Base-by-base conservation (phyloP, 2,329 filamentous ascomycete species). In the Colletotrichum tamarilloi region DNA sequence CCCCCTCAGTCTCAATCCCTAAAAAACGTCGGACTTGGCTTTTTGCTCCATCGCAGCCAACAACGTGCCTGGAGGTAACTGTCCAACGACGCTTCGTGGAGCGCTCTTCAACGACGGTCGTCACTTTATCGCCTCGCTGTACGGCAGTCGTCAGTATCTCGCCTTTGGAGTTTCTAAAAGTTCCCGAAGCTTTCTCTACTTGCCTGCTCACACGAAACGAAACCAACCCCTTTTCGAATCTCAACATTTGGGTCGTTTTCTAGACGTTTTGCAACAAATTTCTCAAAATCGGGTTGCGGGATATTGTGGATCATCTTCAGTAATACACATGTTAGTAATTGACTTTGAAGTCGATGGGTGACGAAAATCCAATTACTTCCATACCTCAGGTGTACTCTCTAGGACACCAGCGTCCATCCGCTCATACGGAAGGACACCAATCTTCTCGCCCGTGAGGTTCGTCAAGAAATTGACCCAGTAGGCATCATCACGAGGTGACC, bases 271-370 rank as follows among this genome's bases (percentile, higher is more conserved):
- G 79, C 77, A 2, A 85, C 69, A 9, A 69, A 65, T 8, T 52
- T 70, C 58, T 85, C 84, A 69, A 84, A 84, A 1, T 75, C 78
- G 8, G 83, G 83, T 53, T 85, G 83, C 0, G 84, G 81, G 6
- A 85, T 82, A 68, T 85, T 85, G 57, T 84, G 83, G 28, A 85
- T 83, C 83, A 85, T 84, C 70, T 73, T 22, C 22, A 5, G 26
- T 6, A 5, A 38, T 3, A 8, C 24, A 14, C 22, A 4, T 6
- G 49, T 64, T 16, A 64, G 30, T 24, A 4, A 6, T 24, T 56
- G 5, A 59, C 3, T 1, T 22, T 28, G 22, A 16, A 5, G 26
- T 16, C 1, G 4, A 4, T n/a, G 7, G 4, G 1, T 14, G 3
- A n/a, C 14, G 7, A 14, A 11, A 4, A 24, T 7, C 8, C 7